phyloP scores from a whole-genome alignment of 2,329 filamentous ascomycete genomes.

The Hypoxylon sp. region DNA sequence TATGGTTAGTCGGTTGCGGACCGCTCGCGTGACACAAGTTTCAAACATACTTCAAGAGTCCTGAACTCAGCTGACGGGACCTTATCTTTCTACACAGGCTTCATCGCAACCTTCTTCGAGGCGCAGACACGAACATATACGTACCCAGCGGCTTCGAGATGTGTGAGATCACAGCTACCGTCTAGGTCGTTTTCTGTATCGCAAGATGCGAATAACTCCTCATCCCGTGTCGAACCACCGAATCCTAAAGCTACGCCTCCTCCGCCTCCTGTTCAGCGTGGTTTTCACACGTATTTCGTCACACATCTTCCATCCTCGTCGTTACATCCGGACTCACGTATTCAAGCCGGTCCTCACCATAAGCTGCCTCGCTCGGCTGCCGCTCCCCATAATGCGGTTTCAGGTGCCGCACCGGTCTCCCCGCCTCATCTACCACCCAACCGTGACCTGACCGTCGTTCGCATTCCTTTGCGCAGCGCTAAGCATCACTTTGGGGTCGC shows the following conservation, averaged over 20 bases:
- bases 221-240: constrained; percentile 23
- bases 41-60: constrained; percentile 17
- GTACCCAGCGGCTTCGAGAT: constrained; percentile 14
- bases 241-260: constrained; percentile 15
- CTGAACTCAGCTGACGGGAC: constrained; percentile 26
- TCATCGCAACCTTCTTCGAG: constrained; percentile 52
- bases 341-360: constrained; percentile 76
- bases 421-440: constrained; percentile 70
- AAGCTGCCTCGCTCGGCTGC: constrained; percentile 89
- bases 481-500: constrained; percentile 95
- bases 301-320: constrained; percentile 95
- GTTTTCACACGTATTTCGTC: constrained; percentile 97
- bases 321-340: constrained; percentile 85
- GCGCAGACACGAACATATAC: constrained; percentile 41
- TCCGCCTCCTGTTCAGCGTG: constrained; percentile 55
- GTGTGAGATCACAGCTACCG: constrained; percentile 10
- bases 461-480: constrained; percentile 91
- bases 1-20: constrained; percentile 48
- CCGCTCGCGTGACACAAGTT: constrained; percentile 5
- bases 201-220: constrained; percentile 20
- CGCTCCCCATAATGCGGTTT: constrained; percentile 75
- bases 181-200: constrained; percentile 31
- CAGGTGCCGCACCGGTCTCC: constrained; percentile 68
- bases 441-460: constrained; percentile 90
- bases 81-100: constrained; percentile 43